Conservation (phyloP, 257 asterid genomes). For the Scutellaria baicalensis region DNA sequence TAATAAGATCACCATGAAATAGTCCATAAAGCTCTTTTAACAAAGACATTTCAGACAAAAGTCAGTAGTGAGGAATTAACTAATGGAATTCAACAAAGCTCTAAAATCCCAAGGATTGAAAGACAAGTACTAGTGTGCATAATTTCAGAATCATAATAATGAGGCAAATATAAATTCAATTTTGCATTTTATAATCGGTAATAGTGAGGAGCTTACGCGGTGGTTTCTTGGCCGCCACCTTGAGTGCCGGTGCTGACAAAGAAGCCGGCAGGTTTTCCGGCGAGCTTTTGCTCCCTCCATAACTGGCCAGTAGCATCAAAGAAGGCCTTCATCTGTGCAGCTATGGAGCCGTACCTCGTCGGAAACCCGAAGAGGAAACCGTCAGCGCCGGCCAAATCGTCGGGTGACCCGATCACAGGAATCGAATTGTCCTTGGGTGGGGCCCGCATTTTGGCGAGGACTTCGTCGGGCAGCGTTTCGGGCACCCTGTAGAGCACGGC, state of each 20-base stretch:
- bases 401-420: conserved; percentile 52
- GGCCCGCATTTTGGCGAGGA: conserved; percentile 61
- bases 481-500: conserved; percentile 73
- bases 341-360: conserved; percentile 90
- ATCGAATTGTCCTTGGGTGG: conserved; percentile 67
- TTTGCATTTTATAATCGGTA: neutral
- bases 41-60: neutral
- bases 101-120: neutral
- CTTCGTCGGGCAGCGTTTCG: conserved; percentile 66
- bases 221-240: conserved; percentile 99
- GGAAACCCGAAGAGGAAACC: conserved; percentile 93
- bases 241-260: conserved; percentile 99
- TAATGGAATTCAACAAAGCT: neutral
- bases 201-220: conserved; percentile 61
- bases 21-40: neutral
- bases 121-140: neutral
- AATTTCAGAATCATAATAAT: neutral
- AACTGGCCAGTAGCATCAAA: conserved; percentile 80
- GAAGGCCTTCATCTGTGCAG: conserved; percentile 97
- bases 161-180: neutral
- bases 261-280: conserved; percentile 95
- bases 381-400: conserved; percentile 52
- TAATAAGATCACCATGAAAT: neutral
- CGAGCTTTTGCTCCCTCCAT: conserved; percentile 88
- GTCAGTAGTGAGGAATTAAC: neutral